These are phyloP conservation scores for Alloascoidea africana DNA, from an alignment of 805 yeast species.

Conservation along the genomic window DNA sequence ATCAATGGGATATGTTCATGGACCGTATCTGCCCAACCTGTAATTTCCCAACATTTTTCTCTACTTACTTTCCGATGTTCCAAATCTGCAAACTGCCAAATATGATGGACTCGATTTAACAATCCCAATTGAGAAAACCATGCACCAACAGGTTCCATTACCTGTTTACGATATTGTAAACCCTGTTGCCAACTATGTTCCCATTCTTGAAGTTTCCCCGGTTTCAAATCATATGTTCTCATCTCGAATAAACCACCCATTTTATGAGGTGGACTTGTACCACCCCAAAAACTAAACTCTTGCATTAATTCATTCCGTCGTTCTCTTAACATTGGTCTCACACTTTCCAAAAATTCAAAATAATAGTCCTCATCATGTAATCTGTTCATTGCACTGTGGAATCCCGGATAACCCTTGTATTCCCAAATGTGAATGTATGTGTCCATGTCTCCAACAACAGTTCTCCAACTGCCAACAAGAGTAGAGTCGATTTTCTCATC, in stretches of 20 bases:
- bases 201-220: constrained; percentile 27
- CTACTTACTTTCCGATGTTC: constrained; percentile 24
- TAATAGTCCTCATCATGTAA: constrained; percentile 17
- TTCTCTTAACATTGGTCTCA: constrained; percentile 18
- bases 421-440: constrained; percentile 26
- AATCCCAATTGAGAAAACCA: constrained; percentile 26
- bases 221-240: constrained; percentile 21
- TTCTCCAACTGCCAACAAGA: constrained; percentile 27
- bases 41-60: constrained; percentile 26
- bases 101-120: constrained; percentile 24
- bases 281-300: constrained; percentile 29
- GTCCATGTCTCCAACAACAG: constrained; percentile 25
- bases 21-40: constrained; percentile 29
- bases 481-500: constrained; percentile 17
- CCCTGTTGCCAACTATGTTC: constrained; percentile 26
- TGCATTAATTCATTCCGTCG: constrained; percentile 21
- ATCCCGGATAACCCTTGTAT: constrained; percentile 24
- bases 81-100: constrained; percentile 28
- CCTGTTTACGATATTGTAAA: constrained; percentile 25
- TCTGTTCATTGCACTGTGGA: constrained; percentile 20
- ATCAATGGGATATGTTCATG: constrained; percentile 25
- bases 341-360: constrained; percentile 13
- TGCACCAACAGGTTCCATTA: constrained; percentile 31
- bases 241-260: constrained; percentile 27
- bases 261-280: constrained; percentile 24